Evolutionary conservation across 148 eudicot genomes (phyloP).

Genomic region (Vaccinium myrtillus): DNA sequence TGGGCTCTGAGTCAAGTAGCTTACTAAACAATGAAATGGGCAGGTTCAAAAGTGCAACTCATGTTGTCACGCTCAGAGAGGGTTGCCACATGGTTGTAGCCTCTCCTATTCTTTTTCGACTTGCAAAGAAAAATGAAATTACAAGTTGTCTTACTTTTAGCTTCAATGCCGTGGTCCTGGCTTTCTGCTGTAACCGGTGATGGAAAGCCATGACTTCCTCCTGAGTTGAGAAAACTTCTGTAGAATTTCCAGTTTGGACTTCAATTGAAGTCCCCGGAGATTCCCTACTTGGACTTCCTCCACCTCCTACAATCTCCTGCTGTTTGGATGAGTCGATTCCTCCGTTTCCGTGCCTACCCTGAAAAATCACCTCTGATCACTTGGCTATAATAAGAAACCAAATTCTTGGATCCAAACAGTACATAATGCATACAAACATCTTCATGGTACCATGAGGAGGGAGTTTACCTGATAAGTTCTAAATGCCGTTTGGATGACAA

Average conservation of each 20-base stretch:
- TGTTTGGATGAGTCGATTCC: constrained; percentile 16
- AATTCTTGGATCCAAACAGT: neutral
- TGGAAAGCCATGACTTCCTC: constrained; percentile 34
- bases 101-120: neutral
- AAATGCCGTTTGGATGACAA: constrained; percentile 1
- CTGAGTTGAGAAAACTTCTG: constrained; percentile 34
- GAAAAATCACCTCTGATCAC: constrained; percentile 16
- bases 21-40: neutral
- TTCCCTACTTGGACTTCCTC: constrained; percentile 40
- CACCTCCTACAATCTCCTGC: constrained; percentile 28
- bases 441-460: neutral
- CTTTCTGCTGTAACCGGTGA: constrained; percentile 38
- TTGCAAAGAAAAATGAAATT: neutral
- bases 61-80: no score
- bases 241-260: constrained; percentile 72
- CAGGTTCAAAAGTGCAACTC: neutral
- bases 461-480: constrained; percentile 5
- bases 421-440: neutral
- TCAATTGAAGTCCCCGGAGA: constrained; percentile 74
- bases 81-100: no score
- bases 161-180: constrained; percentile 35
- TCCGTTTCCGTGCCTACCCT: constrained; percentile 40
- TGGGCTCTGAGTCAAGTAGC: neutral
- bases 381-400: neutral
- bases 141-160: constrained; percentile 46